A percentile compares a stretch with the other conserved stretches of the same genome.
phyloP scores from a whole-genome alignment of 805 yeast genomes.

The Kodamaea laetipori region DNA sequence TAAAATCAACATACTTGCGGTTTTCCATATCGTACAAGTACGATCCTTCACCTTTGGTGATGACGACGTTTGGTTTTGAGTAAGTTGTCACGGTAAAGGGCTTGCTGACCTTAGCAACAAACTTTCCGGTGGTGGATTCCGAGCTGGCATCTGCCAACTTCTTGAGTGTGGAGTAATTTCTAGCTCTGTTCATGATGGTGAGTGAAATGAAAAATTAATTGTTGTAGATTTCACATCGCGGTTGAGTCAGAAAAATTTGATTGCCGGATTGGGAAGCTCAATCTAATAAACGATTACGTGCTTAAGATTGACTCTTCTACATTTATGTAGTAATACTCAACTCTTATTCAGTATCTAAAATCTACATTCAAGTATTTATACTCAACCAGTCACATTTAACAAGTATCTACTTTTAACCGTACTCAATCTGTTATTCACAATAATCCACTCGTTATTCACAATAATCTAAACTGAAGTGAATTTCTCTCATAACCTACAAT shows the following conservation, averaged over 20 bases:
- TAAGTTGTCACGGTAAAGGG: conserved; percentile 75
- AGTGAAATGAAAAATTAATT: conserved; percentile 6
- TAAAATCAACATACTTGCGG: conserved; percentile 80
- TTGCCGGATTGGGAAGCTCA: conserved; percentile 22
- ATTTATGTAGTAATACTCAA: too few species aligned
- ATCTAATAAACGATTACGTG: too few species aligned
- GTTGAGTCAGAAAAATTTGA: conserved; percentile 27
- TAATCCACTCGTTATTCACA: too few species aligned
- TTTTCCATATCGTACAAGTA: conserved; percentile 78
- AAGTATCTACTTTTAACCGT: too few species aligned
- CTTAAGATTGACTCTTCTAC: too few species aligned
- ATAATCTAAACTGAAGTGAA: too few species aligned
- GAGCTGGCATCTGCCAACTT: conserved; percentile 35
- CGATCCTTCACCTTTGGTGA: conserved; percentile 83
- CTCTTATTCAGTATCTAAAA: too few species aligned
- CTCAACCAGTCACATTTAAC: too few species aligned
- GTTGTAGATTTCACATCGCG: conserved; percentile 35
- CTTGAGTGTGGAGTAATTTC: conserved; percentile 7
- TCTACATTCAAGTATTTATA: too few species aligned
- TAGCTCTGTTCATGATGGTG: conserved; percentile 9
- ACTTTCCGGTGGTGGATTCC: conserved; percentile 38
- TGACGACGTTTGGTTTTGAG: conserved; percentile 73
- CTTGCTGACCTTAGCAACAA: conserved; percentile 46
- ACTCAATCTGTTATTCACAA: too few species aligned
- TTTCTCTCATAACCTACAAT: neutral